These are phyloP conservation scores for Amaranthus hypochondriacus DNA, from an alignment of 148 eudicot species.

Conservation along the genomic window DNA sequence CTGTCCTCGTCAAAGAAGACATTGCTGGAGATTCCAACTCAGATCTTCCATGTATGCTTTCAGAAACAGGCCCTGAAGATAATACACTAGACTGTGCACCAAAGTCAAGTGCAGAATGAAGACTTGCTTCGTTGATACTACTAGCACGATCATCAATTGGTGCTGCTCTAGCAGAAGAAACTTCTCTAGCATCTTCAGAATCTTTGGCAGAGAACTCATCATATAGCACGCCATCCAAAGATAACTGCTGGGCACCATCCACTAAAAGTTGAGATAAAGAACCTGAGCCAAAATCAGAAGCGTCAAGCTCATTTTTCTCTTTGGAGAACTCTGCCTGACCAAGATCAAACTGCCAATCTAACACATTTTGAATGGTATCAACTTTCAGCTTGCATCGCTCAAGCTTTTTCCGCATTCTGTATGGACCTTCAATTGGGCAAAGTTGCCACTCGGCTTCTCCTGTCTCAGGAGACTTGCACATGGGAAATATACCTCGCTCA, in stretches of 20 bases:
- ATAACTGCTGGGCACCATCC: constrained; percentile 43
- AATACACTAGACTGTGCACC: constrained; percentile 60
- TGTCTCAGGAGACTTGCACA: constrained; percentile 38
- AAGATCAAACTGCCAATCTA: constrained; percentile 64
- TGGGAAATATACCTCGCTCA: constrained; percentile 86
- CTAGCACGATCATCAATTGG: constrained; percentile 73
- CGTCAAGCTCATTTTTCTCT: constrained; percentile 54
- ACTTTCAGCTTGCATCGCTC: constrained; percentile 74
- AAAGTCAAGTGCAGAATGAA: constrained; percentile 71
- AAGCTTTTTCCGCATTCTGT: constrained; percentile 96
- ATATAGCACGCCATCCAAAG: constrained; percentile 54
- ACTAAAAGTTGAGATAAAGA: constrained; percentile 55
- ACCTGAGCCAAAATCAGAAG: constrained; percentile 66
- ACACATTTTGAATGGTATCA: constrained; percentile 71
- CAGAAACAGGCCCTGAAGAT: constrained; percentile 48
- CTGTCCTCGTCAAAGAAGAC: constrained; percentile 61
- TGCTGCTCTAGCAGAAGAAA: constrained; percentile 58
- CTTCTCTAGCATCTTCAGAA: constrained; percentile 56
- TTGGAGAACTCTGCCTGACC: constrained; percentile 45
- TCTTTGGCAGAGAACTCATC: constrained; percentile 65
- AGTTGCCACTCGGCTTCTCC: constrained; percentile 87
- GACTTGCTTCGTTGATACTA: constrained; percentile 75
- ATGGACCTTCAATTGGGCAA: constrained; percentile 99
- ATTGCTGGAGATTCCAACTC: constrained; percentile 62
- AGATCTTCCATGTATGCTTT: constrained; percentile 58